Evolutionary conservation across 2,329 filamentous ascomycete species (phyloP).

Genomic region (Pseudogymnoascus sp.): DNA sequence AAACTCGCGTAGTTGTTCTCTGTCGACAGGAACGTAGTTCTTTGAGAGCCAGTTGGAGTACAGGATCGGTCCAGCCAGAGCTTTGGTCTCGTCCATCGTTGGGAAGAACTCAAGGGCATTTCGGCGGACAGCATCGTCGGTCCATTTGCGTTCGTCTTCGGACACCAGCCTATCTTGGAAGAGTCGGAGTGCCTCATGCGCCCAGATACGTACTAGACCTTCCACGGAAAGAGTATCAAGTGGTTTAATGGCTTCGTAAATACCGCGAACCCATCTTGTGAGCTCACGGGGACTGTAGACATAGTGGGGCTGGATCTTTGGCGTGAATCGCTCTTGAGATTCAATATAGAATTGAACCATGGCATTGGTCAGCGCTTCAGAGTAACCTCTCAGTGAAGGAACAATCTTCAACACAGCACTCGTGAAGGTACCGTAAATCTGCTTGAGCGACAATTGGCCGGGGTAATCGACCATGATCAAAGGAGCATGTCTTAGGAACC

Average conservation of each 20-base stretch:
- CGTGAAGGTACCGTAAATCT: conserved; percentile 99
- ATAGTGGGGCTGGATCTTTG: conserved; percentile 96
- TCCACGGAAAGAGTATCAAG: conserved; percentile 83
- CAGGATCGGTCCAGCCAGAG: conserved; percentile 84
- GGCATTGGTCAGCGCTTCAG: conserved; percentile 85
- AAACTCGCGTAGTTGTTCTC: conserved; percentile 90
- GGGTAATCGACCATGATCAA: conserved; percentile 99
- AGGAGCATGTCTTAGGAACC: conserved; percentile 95
- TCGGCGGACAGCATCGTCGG: conserved; percentile 74
- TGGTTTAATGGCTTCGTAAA: conserved; percentile 94
- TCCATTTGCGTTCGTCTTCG: conserved; percentile 94
- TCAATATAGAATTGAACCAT: conserved; percentile 97
- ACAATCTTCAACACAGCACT: conserved; percentile 94
- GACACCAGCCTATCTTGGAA: conserved; percentile 96
- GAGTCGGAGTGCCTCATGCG: conserved; percentile 88
- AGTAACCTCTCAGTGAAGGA: conserved; percentile 87
- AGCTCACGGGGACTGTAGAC: conserved; percentile 98
- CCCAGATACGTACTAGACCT: conserved; percentile 93
- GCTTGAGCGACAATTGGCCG: conserved; percentile 84
- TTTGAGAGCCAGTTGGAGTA: conserved; percentile 99
- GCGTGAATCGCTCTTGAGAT: conserved; percentile 89
- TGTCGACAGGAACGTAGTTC: conserved; percentile 94
- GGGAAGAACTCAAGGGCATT: conserved; percentile 92
- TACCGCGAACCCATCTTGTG: conserved; percentile 92
- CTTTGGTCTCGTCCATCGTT: conserved; percentile 83